A percentile compares a stretch with the other conserved stretches of the same genome.
Conservation (phyloP, 345 rosid genomes). For the Pseudoturritis turrita region DNA sequence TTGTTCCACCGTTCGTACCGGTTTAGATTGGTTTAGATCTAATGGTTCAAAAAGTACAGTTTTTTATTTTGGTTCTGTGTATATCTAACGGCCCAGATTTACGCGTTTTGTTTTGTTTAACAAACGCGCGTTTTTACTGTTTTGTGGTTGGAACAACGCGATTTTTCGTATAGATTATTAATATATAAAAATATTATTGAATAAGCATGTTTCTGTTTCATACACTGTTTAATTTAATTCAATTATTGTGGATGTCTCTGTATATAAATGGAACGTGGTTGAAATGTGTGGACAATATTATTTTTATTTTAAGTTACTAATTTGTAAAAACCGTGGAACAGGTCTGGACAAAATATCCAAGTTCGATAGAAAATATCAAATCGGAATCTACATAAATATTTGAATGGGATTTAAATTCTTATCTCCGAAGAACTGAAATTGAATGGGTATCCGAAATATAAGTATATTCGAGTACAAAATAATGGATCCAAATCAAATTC, state of each 20-base stretch:
- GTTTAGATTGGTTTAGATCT: conserved; percentile 39
- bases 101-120: conserved; percentile 10
- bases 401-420: too few relatives aligned
- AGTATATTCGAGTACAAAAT: too few relatives aligned
- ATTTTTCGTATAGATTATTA: conserved; percentile 1
- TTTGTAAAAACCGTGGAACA: too few relatives aligned
- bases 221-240: background rate
- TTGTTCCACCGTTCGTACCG: conserved; percentile 57
- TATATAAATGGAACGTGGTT: background rate
- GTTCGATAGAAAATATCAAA: too few relatives aligned
- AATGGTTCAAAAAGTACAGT: conserved; percentile 23
- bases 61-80: background rate
- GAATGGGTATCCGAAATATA: too few relatives aligned
- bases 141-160: conserved; percentile 27
- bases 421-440: too few relatives aligned
- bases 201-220: background rate
- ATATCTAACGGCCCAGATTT: conserved; percentile 14
- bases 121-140: conserved; percentile 8
- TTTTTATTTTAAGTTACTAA: too few relatives aligned
- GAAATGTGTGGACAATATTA: background rate
- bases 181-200: background rate
- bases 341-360: too few relatives aligned
- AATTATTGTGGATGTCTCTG: background rate
- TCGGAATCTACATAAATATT: too few relatives aligned
- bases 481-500: too few relatives aligned